phyloP scores from a whole-genome alignment of 148 eudicot species.

The Cornus kousa region DNA sequence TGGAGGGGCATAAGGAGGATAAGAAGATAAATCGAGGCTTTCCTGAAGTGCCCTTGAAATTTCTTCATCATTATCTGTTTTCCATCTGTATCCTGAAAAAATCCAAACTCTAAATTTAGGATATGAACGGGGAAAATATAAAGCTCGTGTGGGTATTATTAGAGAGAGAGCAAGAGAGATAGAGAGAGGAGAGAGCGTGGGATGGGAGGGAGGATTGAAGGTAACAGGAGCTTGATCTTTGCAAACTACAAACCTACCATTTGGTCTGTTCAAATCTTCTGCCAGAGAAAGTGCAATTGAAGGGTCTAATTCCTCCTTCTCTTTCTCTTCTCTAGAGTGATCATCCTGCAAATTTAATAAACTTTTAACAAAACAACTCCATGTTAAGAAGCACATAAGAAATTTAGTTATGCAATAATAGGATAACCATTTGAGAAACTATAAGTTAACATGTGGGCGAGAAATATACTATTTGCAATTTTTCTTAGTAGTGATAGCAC shows the following conservation, averaged over 20 bases:
- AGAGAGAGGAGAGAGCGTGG: not conserved
- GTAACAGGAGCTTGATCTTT: not conserved
- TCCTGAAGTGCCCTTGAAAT: slow-evolving; percentile 40
- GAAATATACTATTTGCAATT: not conserved
- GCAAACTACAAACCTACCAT: slow-evolving; percentile 38
- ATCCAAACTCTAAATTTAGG: not conserved
- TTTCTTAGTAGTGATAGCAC: not conserved
- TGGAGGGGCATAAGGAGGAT: slow-evolving; percentile 60
- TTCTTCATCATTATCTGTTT: slow-evolving; percentile 51
- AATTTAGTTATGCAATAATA: slow-evolving; percentile 2
- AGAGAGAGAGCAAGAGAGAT: not conserved
- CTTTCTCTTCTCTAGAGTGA: slow-evolving; percentile 51
- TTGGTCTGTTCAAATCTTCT: slow-evolving; percentile 65
- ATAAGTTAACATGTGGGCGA: not conserved
- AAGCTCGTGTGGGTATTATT: not conserved
- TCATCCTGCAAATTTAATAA: slow-evolving; percentile 52
- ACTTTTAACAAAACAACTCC: slow-evolving; percentile 4
- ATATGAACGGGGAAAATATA: not conserved
- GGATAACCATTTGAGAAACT: not conserved
- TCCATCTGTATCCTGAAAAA: slow-evolving; percentile 47
- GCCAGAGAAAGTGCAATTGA: slow-evolving; percentile 68
- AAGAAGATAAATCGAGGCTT: slow-evolving; percentile 47
- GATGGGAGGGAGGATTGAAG: too few species aligned
- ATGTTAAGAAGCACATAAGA: not conserved
- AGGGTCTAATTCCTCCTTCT: slow-evolving; percentile 69